phyloP scores from a whole-genome alignment of 371 early-diverging fungal species.

The Chytridiales sp. region DNA sequence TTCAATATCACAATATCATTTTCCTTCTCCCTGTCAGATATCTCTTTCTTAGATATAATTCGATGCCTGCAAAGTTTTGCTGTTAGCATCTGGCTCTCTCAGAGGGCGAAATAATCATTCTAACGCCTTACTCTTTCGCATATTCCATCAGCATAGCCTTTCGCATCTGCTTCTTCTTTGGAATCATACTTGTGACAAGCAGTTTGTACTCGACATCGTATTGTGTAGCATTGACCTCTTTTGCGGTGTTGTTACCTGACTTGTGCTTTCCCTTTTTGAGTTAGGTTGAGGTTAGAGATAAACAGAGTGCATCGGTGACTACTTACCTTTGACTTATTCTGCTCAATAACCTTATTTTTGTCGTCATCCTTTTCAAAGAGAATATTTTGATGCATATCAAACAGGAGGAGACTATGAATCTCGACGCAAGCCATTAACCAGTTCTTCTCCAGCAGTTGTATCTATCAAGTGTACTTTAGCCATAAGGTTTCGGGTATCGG shows the following conservation, averaged over 20 bases:
- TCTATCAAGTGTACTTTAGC: slow-evolving; percentile 15
- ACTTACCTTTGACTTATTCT: not conserved
- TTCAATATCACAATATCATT: slow-evolving; percentile 22
- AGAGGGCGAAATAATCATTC: not conserved
- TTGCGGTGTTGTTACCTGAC: slow-evolving; percentile 7
- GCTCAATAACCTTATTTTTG: slow-evolving; percentile 15
- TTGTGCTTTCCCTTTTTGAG: not conserved
- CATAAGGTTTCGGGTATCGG: no score
- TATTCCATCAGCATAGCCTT: slow-evolving; percentile 45
- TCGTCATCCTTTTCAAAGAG: slow-evolving; percentile 31
- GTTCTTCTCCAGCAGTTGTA: slow-evolving; percentile 45
- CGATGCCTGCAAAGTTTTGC: slow-evolving; percentile 9
- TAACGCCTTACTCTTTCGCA: slow-evolving; percentile 33
- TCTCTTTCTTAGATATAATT: slow-evolving; percentile 22
- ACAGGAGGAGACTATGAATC: slow-evolving; percentile 34
- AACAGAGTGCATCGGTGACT: not conserved
- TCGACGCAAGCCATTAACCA: slow-evolving; percentile 46
- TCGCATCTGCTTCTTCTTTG: slow-evolving; percentile 48
- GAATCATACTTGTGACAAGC: slow-evolving; percentile 36
- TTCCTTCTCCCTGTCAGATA: slow-evolving; percentile 33
- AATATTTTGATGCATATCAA: slow-evolving; percentile 33
- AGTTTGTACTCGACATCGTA: slow-evolving; percentile 45
- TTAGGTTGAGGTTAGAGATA: slow-evolving; percentile 9
- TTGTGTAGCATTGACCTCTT: slow-evolving; percentile 12
- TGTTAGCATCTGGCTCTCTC: not conserved